Percentiles rank a stretch among this genome's conserved stretches.
Conservation (phyloP, 179 eudicot species). For the Monotropa hypopitys region DNA sequence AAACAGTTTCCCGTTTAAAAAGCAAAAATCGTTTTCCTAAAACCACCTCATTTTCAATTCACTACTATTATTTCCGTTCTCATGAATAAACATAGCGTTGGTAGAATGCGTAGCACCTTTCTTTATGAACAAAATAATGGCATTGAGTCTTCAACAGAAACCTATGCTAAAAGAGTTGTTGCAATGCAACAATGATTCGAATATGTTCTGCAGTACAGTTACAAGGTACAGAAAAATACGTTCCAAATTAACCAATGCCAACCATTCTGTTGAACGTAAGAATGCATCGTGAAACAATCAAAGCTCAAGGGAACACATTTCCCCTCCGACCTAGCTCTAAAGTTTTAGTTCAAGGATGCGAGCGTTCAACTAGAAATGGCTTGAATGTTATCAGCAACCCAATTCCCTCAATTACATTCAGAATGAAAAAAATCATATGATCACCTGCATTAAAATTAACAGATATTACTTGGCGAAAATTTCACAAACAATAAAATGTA, state of each 20-base stretch:
- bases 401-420: slow-evolving; percentile 38
- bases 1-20: too few relatives aligned
- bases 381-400: slow-evolving; percentile 50
- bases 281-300: neutral
- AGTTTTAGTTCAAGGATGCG: neutral
- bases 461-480: neutral
- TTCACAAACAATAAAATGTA: neutral
- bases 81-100: too few relatives aligned
- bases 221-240: too few relatives aligned
- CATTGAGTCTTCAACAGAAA: too few relatives aligned
- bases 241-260: neutral
- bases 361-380: slow-evolving; percentile 35
- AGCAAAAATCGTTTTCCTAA: too few relatives aligned
- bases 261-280: neutral
- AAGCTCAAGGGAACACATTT: neutral
- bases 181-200: neutral
- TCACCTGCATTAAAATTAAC: slow-evolving; percentile 29
- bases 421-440: slow-evolving; percentile 51
- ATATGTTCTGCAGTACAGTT: neutral
- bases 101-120: too few relatives aligned
- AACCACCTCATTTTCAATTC: too few relatives aligned
- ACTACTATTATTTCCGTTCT: too few relatives aligned
- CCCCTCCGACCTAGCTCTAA: neutral
- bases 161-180: neutral
- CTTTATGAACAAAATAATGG: too few relatives aligned